A percentile compares a stretch with the other conserved stretches of the same genome.
phyloP scores from a whole-genome alignment of 2,329 filamentous ascomycete species.

The Sporothrix variecibatus region DNA sequence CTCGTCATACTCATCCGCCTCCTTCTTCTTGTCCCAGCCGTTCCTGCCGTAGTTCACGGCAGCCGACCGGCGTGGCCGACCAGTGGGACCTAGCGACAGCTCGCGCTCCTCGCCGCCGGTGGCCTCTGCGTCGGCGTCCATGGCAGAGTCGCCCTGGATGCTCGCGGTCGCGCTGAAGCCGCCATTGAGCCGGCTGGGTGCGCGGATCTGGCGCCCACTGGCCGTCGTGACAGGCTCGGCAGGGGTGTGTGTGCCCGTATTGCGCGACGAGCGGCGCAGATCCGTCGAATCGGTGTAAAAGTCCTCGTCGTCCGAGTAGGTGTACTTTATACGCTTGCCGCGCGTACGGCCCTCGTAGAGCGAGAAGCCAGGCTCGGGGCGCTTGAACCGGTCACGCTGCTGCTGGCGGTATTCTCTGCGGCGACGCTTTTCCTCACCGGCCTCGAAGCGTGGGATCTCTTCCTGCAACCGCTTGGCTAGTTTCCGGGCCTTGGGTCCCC shows the following conservation, averaged over 20 bases:
- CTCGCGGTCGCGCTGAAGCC: slow-evolving; percentile 51
- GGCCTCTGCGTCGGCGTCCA: slow-evolving; percentile 33
- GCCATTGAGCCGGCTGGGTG: slow-evolving; percentile 64
- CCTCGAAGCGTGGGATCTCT: slow-evolving; percentile 87
- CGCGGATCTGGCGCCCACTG: slow-evolving; percentile 81
- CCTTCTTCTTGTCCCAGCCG: slow-evolving; percentile 47
- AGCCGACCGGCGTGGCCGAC: slow-evolving; percentile 54
- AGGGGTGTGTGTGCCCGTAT: slow-evolving; percentile 73
- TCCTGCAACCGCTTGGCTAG: slow-evolving; percentile 75
- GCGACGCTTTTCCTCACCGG: slow-evolving; percentile 93
- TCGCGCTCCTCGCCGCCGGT: slow-evolving; percentile 36
- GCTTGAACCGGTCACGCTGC: slow-evolving; percentile 82
- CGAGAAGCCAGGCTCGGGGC: slow-evolving; percentile 86
- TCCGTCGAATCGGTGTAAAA: slow-evolving; percentile 64
- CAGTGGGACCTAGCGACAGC: slow-evolving; percentile 46
- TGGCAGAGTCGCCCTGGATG: slow-evolving; percentile 45
- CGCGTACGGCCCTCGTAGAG: slow-evolving; percentile 94
- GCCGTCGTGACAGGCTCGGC: slow-evolving; percentile 73
- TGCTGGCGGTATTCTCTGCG: slow-evolving; percentile 87
- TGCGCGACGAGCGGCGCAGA: slow-evolving; percentile 69
- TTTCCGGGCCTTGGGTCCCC: slow-evolving; percentile 75
- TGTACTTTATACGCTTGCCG: slow-evolving; percentile 95
- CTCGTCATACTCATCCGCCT: slow-evolving; percentile 42
- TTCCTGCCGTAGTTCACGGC: slow-evolving; percentile 54
- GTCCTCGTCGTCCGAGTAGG: slow-evolving; percentile 85